phyloP scores from a whole-genome alignment of 345 rosid species.

The Aquilaria sinensis region DNA sequence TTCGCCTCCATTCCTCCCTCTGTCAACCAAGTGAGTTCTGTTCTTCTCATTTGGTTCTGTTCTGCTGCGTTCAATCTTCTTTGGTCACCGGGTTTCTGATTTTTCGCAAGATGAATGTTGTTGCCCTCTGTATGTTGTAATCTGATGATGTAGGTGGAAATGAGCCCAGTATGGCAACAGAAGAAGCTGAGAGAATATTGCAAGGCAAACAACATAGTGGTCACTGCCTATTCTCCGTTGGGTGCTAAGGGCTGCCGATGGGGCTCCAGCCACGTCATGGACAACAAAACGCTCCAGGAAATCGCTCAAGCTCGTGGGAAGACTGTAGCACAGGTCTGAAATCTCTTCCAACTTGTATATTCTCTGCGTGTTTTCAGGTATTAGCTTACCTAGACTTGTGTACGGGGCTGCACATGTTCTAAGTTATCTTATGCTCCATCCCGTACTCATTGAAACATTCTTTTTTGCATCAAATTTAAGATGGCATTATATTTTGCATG shows the following conservation, averaged over 20 bases:
- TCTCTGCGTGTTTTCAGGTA: neutral
- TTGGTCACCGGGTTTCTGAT: too few relatives aligned
- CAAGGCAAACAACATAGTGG: conserved; percentile 34
- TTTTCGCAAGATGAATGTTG: neutral
- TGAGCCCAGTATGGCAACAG: conserved; percentile 88
- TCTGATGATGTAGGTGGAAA: conserved; percentile 47
- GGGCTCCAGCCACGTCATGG: conserved; percentile 61
- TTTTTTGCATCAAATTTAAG: too few relatives aligned
- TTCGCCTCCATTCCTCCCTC: conserved; percentile 15
- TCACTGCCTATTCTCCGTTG: conserved; percentile 58
- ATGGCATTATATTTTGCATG: too few relatives aligned
- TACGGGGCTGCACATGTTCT: too few relatives aligned
- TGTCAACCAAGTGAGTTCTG: conserved; percentile 18
- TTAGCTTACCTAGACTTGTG: neutral
- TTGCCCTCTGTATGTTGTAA: neutral
- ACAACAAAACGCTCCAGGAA: conserved; percentile 47
- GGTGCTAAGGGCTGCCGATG: conserved; percentile 58
- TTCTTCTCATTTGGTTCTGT: neutral
- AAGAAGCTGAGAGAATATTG: conserved; percentile 55
- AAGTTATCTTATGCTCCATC: too few relatives aligned
- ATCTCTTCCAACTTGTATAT: neutral
- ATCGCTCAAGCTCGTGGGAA: conserved; percentile 58
- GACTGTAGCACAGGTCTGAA: conserved; percentile 61
- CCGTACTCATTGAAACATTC: too few relatives aligned
- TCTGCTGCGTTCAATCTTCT: too few relatives aligned